phyloP scores from a whole-genome alignment of 2,329 filamentous ascomycete genomes.

The Thielaviopsis euricoi region DNA sequence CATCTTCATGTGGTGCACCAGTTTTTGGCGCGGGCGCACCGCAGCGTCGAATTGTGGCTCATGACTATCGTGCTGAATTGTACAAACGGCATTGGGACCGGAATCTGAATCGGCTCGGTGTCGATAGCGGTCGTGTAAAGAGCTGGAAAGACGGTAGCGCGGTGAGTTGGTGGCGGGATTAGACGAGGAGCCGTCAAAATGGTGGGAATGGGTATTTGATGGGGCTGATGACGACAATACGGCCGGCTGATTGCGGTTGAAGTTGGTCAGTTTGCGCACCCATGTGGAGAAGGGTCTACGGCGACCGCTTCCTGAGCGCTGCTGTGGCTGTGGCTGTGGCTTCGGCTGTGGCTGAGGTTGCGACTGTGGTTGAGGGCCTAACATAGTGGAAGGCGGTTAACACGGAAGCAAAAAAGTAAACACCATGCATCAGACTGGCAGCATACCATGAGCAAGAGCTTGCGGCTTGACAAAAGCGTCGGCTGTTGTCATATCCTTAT shows the following conservation, averaged over 20 bases:
- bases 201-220: constrained; percentile 17
- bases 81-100: neutral
- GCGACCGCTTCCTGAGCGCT: constrained; percentile 24
- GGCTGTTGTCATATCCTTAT: constrained; percentile 14
- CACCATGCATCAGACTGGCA: neutral
- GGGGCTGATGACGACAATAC: constrained; percentile 33
- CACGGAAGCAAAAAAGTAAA: neutral
- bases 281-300: constrained; percentile 79
- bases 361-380: neutral
- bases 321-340: neutral
- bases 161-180: neutral
- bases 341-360: neutral
- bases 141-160: constrained; percentile 2
- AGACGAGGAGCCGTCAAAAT: neutral
- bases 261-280: constrained; percentile 84
- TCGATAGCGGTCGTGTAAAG: constrained; percentile 4
- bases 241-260: constrained; percentile 47
- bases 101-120: constrained; percentile 8
- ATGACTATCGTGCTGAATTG: neutral
- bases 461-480: constrained; percentile 14
- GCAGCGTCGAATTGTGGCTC: neutral
- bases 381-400: constrained; percentile 1
- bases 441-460: constrained; percentile 15
- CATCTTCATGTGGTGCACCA: constrained; percentile 11
- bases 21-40: constrained; percentile 6